Conservation (phyloP, 176 grass and related monocot genomes). For the Luzula sylvatica region DNA sequence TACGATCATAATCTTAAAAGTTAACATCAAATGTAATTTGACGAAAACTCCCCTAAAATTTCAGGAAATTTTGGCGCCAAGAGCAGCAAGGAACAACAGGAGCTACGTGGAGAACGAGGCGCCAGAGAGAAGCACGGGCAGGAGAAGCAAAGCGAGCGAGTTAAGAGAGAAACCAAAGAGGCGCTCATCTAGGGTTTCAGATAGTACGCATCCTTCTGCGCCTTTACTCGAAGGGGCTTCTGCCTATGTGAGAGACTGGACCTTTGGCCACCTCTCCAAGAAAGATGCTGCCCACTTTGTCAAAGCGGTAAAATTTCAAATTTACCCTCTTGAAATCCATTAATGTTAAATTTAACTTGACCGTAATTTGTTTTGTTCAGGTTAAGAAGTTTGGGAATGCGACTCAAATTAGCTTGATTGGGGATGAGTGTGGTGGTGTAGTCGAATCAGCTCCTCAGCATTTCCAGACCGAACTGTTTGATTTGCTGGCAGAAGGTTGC, state of each 20-base stretch:
- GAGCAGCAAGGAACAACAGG: slow-evolving; percentile 78
- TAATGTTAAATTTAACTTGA: no score
- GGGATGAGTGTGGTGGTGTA: slow-evolving; percentile 72
- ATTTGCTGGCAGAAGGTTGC: slow-evolving; percentile 80
- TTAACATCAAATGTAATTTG: no score
- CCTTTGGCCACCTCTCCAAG: slow-evolving; percentile 68
- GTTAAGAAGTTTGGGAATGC: slow-evolving; percentile 91
- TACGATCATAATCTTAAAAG: no score
- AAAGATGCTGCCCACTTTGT: slow-evolving; percentile 95
- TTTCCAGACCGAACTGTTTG: slow-evolving; percentile 79
- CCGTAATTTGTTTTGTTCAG: slow-evolving; percentile 34
- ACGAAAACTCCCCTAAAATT: background rate
- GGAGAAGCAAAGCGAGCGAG: slow-evolving; percentile 55
- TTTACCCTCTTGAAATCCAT: background rate
- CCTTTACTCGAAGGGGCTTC: slow-evolving; percentile 75
- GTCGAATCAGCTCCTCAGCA: slow-evolving; percentile 56
- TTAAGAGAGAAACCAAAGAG: slow-evolving; percentile 62
- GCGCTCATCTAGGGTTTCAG: slow-evolving; percentile 65
- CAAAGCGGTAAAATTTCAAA: slow-evolving; percentile 54
- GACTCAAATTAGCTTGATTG: slow-evolving; percentile 72
- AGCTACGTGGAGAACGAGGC: slow-evolving; percentile 84
- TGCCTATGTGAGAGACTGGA: slow-evolving; percentile 89
- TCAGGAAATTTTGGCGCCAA: slow-evolving; percentile 91
- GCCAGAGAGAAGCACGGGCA: slow-evolving; percentile 43
- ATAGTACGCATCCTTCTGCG: slow-evolving; percentile 36